A percentile compares a stretch with the other conserved stretches of the same genome.
phyloP scores from a whole-genome alignment of 805 yeast species.

The Crinitomyces ghanaensis region DNA sequence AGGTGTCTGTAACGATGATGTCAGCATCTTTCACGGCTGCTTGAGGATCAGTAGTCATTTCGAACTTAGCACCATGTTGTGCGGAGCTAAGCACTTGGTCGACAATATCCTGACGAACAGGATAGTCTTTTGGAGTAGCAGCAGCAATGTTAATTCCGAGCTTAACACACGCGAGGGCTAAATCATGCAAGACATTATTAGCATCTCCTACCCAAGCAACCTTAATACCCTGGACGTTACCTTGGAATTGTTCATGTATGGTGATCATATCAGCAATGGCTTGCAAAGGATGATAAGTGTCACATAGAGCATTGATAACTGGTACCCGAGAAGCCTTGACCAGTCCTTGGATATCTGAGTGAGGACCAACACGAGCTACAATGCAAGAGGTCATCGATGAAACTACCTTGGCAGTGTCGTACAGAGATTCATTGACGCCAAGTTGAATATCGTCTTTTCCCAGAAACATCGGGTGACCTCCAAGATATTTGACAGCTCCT shows the following conservation, averaged over 20 bases:
- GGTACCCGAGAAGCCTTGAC: constrained; percentile 78
- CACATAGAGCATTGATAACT: constrained; percentile 87
- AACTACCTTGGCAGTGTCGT: constrained; percentile 80
- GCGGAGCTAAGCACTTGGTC: constrained; percentile 43
- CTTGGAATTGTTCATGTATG: constrained; percentile 60
- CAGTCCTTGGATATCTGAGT: constrained; percentile 68
- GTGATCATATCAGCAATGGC: constrained; percentile 88
- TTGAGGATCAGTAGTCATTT: constrained; percentile 60
- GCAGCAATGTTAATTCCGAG: constrained; percentile 72
- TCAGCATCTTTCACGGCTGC: constrained; percentile 65
- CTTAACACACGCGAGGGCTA: constrained; percentile 77
- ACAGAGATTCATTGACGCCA: constrained; percentile 86
- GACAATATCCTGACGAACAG: constrained; percentile 46
- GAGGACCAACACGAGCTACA: constrained; percentile 89
- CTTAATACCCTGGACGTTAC: constrained; percentile 42
- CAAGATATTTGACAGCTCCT: constrained; percentile 87
- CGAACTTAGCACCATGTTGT: constrained; percentile 33
- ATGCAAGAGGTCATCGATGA: constrained; percentile 95
- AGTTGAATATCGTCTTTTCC: constrained; percentile 95
- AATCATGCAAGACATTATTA: constrained; percentile 89
- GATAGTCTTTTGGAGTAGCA: constrained; percentile 72
- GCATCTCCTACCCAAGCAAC: constrained; percentile 96
- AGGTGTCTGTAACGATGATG: constrained; percentile 88
- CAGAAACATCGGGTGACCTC: constrained; percentile 92
- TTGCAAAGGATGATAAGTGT: constrained; percentile 87